Evolutionary conservation across 495 filamentous ascomycete genomes (phyloP).

Genomic region (Paragyromitra xinjiangensis): DNA sequence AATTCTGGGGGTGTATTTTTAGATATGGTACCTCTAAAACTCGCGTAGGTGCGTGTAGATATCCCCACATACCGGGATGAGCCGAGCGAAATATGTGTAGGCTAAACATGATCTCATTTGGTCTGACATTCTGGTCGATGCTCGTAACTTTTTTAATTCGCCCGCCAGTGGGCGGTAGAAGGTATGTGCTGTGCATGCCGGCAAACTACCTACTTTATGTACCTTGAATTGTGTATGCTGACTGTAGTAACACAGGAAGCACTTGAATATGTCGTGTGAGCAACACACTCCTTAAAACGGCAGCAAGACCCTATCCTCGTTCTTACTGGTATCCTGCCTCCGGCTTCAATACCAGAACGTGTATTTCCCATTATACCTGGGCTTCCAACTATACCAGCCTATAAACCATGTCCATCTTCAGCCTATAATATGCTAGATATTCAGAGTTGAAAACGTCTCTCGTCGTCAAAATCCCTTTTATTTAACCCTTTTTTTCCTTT

Average conservation of each 20-base stretch:
- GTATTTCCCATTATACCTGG: neutral
- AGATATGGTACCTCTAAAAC: conserved; percentile 31
- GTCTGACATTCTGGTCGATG: conserved; percentile 16
- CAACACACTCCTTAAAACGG: neutral
- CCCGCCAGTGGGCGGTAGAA: neutral
- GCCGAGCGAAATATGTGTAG: conserved; percentile 22
- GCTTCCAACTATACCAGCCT: neutral
- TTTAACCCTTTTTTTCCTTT: conserved; percentile 11
- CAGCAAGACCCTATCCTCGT: neutral
- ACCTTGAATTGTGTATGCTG: conserved; percentile 3
- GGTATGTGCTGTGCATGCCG: conserved; percentile 12
- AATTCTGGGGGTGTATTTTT: conserved; percentile 30
- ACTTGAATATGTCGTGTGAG: neutral
- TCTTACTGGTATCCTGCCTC: neutral
- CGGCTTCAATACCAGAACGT: neutral
- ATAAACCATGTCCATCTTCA: neutral
- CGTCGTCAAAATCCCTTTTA: conserved; percentile 22
- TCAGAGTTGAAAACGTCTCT: neutral
- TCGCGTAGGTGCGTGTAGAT: conserved; percentile 20
- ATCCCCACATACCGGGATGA: conserved; percentile 30
- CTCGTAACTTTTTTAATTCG: neutral
- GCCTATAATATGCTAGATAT: neutral
- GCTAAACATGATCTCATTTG: conserved; percentile 33
- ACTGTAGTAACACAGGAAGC: neutral
- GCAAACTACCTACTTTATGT: neutral